Evolutionary conservation across 1,139 yeast species (phyloP), one percentile per base, ranked within the genome.

Genomic region (Geotrichum siamense): DNA sequence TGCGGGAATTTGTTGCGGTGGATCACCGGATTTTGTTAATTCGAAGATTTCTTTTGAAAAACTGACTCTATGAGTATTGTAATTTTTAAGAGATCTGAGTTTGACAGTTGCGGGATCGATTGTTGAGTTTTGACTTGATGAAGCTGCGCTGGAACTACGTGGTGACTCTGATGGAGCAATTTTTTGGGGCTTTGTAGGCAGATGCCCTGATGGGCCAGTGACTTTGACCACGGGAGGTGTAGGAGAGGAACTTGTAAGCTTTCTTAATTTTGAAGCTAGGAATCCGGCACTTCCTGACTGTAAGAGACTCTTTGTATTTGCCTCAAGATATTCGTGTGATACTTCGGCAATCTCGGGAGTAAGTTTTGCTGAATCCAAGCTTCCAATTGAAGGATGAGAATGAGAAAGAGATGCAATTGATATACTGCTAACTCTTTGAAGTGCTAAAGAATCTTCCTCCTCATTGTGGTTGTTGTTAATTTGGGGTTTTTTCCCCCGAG

Each of bases 1-100:
- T 1, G 94, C 83, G 1, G 97, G 97, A 48, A 89, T 83, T 61
- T 87, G 96, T 58, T 89, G 97, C 30, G 95, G 96, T 1, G 97
- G 97, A 60, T 89, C 96, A 51, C 70, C 37, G 21, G 25, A 12
- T 15, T 5, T 6, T 5, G n/a, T 30, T 21, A 30, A 10, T 0
- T 71, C 67, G 41, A 86, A 71, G 48, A 78, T 73, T 50, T 82
- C 81, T 12, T 82, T 68, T 1, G 93, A 84, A 62, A 89, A 89
- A 1, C 77, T 71, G 2, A 89, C 96, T 19, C 61, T 50, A 8
- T 55, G 53, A 33, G 42, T 44, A 29, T 45, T 42, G n/a, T 40
- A 23, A 5, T 36, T 28, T 22, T 37, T 26, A 20, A 50, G 27
- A 5, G 5, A 20, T 17, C 34, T 45, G 17, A 48, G 27, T 15